Evolutionary conservation across 495 filamentous ascomycete species (phyloP).

Genomic region (Cairneyella variabilis): DNA sequence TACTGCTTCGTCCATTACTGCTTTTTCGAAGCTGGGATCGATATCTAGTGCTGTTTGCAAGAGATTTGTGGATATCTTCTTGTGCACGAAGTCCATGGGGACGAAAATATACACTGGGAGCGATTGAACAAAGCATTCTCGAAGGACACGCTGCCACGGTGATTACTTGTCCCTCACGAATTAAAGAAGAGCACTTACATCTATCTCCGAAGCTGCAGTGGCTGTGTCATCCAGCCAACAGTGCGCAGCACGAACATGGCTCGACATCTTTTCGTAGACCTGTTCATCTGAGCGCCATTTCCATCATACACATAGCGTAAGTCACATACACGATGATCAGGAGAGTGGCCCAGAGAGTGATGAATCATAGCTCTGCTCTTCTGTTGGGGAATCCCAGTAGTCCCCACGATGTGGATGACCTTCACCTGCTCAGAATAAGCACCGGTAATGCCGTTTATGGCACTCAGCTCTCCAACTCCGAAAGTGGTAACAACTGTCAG

Average conservation of each 20-base stretch:
- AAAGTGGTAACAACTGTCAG: constrained; percentile 57
- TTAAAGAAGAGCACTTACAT: neutral
- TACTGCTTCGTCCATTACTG: neutral
- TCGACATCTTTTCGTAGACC: neutral
- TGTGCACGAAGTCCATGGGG: neutral
- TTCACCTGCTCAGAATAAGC: constrained; percentile 58
- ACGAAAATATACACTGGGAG: constrained; percentile 23
- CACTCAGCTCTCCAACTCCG: constrained; percentile 68
- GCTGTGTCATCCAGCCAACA: neutral
- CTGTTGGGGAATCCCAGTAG: constrained; percentile 38
- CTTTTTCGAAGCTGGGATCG: neutral
- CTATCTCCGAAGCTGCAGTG: neutral
- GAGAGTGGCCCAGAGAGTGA: neutral
- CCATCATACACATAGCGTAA: neutral
- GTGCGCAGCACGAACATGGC: neutral
- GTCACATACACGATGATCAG: constrained; percentile 29
- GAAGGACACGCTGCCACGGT: neutral
- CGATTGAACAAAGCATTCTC: constrained; percentile 23
- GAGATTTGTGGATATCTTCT: neutral
- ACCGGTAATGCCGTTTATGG: constrained; percentile 65
- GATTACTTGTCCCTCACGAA: no score
- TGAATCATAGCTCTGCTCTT: constrained; percentile 7
- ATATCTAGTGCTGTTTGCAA: neutral
- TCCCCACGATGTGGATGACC: constrained; percentile 61
- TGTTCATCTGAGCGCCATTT: no score